Conservation (phyloP, 139 green algal species). For the Coccomyxa sp. region DNA sequence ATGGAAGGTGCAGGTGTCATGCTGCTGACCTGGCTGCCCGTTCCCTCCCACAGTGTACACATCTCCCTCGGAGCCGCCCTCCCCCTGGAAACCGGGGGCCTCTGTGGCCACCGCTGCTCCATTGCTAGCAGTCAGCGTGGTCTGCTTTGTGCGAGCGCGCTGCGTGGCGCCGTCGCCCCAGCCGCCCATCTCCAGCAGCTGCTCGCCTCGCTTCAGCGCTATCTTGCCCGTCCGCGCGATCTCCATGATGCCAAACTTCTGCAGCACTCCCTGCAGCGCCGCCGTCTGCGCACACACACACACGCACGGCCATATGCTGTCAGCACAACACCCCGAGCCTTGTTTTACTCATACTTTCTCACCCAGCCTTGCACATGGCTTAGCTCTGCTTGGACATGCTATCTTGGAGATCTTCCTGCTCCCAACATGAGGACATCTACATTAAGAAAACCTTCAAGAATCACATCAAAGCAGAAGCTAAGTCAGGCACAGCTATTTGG, state of each 20-base stretch:
- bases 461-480: neutral
- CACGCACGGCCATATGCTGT: neutral
- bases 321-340: too few species aligned
- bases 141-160: neutral
- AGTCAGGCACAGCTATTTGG: neutral
- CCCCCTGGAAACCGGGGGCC: neutral
- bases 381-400: too few species aligned
- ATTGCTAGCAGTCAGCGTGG: neutral
- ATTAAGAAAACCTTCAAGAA: neutral
- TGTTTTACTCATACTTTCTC: neutral
- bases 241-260: conserved; percentile 79
- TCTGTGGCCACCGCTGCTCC: neutral
- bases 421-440: neutral
- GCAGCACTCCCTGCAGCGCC: conserved; percentile 63
- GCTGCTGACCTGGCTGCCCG: neutral
- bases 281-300: conserved; percentile 37
- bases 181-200: conserved; percentile 48
- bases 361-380: too few species aligned
- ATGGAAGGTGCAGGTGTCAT: neutral
- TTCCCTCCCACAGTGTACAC: neutral
- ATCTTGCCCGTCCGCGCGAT: conserved; percentile 90
- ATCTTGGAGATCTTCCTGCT: too few species aligned
- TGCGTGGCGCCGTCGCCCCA: conserved; percentile 20
- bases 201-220: conserved; percentile 72
- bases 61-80: neutral